phyloP scores from a whole-genome alignment of 352 stramenopile species.

The Phytophthora europaea region DNA sequence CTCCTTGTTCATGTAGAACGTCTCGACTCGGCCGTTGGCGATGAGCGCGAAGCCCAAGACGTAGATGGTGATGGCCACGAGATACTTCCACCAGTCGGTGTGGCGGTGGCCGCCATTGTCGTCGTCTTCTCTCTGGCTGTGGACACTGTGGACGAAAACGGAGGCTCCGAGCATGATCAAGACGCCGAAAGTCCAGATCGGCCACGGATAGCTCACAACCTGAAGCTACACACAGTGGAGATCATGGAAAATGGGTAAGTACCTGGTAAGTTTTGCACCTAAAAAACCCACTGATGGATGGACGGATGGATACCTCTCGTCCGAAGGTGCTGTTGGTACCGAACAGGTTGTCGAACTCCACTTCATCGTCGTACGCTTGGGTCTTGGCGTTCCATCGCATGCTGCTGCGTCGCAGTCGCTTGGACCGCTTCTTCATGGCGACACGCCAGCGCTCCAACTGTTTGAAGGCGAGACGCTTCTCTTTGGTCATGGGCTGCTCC shows the following conservation, averaged over 20 bases:
- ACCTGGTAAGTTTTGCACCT: neutral
- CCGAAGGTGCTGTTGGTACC: conserved; percentile 33
- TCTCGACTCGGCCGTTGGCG: conserved; percentile 67
- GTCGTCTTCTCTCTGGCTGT: conserved; percentile 36
- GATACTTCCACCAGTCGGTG: conserved; percentile 75
- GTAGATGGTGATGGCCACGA: conserved; percentile 67
- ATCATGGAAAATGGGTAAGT: conserved; percentile 9
- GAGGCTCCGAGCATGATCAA: conserved; percentile 64
- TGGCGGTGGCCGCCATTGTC: conserved; percentile 9
- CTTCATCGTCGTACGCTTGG: conserved; percentile 34
- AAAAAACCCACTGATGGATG: neutral
- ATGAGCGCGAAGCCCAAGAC: conserved; percentile 51
- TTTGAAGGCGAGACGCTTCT: conserved; percentile 47
- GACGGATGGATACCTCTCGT: conserved; percentile 25
- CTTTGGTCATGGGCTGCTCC: conserved; percentile 45
- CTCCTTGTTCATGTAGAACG: conserved; percentile 70
- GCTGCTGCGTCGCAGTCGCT: conserved; percentile 19
- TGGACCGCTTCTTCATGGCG: conserved; percentile 41
- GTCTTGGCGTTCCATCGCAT: conserved; percentile 36
- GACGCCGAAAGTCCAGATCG: conserved; percentile 63
- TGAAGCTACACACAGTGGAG: conserved; percentile 42
- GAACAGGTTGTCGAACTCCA: conserved; percentile 52
- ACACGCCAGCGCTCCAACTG: conserved; percentile 51
- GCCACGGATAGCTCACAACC: conserved; percentile 68
- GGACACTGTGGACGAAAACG: conserved; percentile 67